Evolutionary conservation across 1,139 yeast genomes (phyloP).

Genomic region (Schwanniomyces etchellsii): DNA sequence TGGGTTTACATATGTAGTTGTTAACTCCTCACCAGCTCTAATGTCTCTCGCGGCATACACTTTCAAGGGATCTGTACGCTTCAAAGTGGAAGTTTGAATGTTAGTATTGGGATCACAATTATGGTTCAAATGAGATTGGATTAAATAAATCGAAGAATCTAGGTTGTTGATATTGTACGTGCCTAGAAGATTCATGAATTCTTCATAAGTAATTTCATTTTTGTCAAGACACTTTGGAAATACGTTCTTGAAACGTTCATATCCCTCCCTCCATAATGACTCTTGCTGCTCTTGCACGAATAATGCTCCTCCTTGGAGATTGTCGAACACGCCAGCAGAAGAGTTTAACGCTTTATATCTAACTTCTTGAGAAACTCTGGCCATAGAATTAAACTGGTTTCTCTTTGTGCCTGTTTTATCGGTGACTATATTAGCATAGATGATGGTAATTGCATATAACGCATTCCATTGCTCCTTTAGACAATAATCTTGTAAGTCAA

Average conservation of each 20-base stretch:
- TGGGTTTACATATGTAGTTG: conserved; percentile 69
- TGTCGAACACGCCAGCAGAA: conserved; percentile 53
- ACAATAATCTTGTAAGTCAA: conserved; percentile 55
- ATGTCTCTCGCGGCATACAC: conserved; percentile 58
- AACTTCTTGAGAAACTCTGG: conserved; percentile 62
- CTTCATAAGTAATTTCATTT: conserved; percentile 41
- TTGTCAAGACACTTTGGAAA: conserved; percentile 35
- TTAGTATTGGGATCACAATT: conserved; percentile 68
- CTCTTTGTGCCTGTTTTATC: conserved; percentile 39
- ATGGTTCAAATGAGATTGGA: conserved; percentile 73
- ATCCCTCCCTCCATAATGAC: conserved; percentile 56
- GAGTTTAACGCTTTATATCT: conserved; percentile 59
- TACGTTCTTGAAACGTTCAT: conserved; percentile 40
- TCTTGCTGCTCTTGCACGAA: conserved; percentile 55
- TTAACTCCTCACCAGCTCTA: conserved; percentile 59
- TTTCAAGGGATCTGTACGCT: conserved; percentile 49
- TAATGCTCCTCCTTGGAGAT: conserved; percentile 42
- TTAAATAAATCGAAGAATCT: conserved; percentile 55
- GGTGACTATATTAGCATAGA: conserved; percentile 43
- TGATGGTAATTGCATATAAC: conserved; percentile 57
- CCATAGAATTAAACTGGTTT: conserved; percentile 55
- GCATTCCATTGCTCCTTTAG: conserved; percentile 65
- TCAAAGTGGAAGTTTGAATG: conserved; percentile 43
- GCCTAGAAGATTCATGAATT: conserved; percentile 60
- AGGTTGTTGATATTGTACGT: conserved; percentile 70